Base-by-base conservation (phyloP, 768 basidiomycete genomes). In the Sporobolomyces phaffii region DNA sequence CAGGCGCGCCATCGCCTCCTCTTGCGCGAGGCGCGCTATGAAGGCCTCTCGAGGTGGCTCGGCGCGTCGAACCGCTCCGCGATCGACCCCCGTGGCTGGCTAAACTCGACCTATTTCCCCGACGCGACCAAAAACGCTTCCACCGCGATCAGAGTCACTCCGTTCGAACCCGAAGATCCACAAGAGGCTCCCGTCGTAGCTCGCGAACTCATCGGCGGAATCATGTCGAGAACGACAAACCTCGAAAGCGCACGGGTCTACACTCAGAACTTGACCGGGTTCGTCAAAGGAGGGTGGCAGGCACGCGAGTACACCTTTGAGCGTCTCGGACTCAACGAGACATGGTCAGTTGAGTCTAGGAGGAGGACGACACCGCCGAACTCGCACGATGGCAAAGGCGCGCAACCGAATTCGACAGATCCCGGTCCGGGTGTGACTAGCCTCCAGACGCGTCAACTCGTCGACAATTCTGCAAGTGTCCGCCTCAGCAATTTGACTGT, bases 251-350 rank as follows among this genome's bases (percentile, higher is more conserved):
- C 10, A 20, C 33, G 24, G 22, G 33, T 65, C 11, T 70, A 52
- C 33, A 48, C 56, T 26, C 64, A 65, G 47, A 70, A 70, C 47
- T 53, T 70, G 24, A 70, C 69, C 1, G 69, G 69, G 1, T 65
- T 65, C 58, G 52, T 56, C 18, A 62, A 65, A 31, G 69, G 69
- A 7, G 22, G 13, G 15, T 70, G 69, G 69, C 11, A 41, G 4
- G 26, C 13, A 0, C 31, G 20, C 5, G 11, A 20, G 1, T 70
- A 47, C 34, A 14, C 38, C 7, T 65, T n/a, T 18, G 44, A 11
- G 10, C 49, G 59, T 28, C 44, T 70, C n/a, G 69, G 69, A 9
- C 28, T 70, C 15, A 49, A 59, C 28, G 69, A 70, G 57, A 64
- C 61, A n/a, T 70, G 63, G 63, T 29, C 26, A 20, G 40, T 29